Evolutionary conservation across 75 land plant species (phyloP).

Genomic region (Selaginella moellendorffii): DNA sequence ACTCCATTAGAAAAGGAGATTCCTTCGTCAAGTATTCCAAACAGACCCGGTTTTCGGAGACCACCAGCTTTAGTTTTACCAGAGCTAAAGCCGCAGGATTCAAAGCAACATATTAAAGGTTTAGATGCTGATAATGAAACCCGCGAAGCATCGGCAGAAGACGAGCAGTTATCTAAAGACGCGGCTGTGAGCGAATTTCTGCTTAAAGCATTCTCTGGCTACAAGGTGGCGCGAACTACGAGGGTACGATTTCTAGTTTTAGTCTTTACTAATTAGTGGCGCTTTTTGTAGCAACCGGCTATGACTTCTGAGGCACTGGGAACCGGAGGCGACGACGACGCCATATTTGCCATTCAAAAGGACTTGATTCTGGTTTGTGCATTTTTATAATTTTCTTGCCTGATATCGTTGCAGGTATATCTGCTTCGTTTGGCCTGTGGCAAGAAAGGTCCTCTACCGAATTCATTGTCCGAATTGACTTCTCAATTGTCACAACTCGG

Average conservation of each 20-base stretch:
- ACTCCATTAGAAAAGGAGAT: neutral
- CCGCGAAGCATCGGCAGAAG: neutral
- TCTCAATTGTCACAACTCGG: constrained; percentile 50
- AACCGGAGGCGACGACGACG: constrained; percentile 16
- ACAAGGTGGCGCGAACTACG: too few relatives aligned
- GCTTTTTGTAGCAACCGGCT: too few relatives aligned
- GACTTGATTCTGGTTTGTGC: constrained; percentile 52
- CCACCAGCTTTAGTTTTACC: neutral
- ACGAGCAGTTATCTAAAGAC: too few relatives aligned
- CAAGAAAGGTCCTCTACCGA: constrained; percentile 45
- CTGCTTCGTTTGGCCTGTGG: constrained; percentile 81
- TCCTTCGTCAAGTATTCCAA: neutral
- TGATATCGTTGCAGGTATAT: constrained; percentile 71
- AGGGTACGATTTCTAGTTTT: too few relatives aligned
- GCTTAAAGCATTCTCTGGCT: too few relatives aligned
- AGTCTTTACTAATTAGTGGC: too few relatives aligned
- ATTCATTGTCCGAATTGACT: constrained; percentile 44
- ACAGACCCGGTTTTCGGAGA: neutral
- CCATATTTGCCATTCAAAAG: constrained; percentile 21
- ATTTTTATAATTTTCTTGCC: neutral
- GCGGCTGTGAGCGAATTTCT: too few relatives aligned
- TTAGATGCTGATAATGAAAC: neutral
- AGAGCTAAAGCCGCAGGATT: neutral
- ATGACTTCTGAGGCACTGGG: constrained; percentile 8
- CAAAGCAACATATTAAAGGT: too few relatives aligned